Evolutionary conservation across 2,329 filamentous ascomycete genomes (phyloP).

Genomic region (Periconia digitata): DNA sequence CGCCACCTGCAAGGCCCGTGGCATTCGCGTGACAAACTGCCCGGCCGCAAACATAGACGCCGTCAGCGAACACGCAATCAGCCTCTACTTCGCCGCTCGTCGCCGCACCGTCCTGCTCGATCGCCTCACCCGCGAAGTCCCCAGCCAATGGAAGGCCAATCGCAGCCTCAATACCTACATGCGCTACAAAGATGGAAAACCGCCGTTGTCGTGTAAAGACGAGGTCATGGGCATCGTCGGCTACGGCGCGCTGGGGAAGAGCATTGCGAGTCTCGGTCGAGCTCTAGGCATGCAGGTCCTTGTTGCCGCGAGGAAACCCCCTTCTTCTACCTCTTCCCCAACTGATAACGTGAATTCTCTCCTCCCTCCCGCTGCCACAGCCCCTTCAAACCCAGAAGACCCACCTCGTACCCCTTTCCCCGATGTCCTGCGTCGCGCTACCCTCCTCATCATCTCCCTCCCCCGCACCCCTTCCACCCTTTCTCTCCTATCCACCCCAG

Average conservation of each 20-base stretch:
- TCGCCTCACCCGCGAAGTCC: conserved; percentile 23
- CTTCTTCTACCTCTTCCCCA: background rate
- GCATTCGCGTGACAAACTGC: conserved; percentile 51
- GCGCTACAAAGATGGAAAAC: conserved; percentile 38
- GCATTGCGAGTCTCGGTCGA: conserved; percentile 48
- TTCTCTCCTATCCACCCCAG: conserved; percentile 38
- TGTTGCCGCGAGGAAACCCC: conserved; percentile 46
- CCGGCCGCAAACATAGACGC: conserved; percentile 52
- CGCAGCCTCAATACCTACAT: conserved; percentile 37
- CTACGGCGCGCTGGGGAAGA: conserved; percentile 52
- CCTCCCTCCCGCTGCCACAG: conserved; percentile 4
- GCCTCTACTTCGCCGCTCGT: conserved; percentile 52
- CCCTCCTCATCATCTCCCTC: conserved; percentile 42
- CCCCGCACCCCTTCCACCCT: conserved; percentile 36
- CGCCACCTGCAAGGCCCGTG: conserved; percentile 45
- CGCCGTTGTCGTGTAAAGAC: conserved; percentile 51
- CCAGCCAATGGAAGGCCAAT: conserved; percentile 46
- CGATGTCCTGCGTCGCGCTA: conserved; percentile 39
- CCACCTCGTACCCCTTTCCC: conserved; percentile 40
- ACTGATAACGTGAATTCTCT: background rate
- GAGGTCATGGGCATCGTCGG: conserved; percentile 55
- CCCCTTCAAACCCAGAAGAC: conserved; percentile 7
- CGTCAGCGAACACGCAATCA: conserved; percentile 55
- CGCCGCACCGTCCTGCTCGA: conserved; percentile 43
- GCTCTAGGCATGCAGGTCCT: conserved; percentile 54